Evolutionary conservation across 768 basidiomycete genomes (phyloP).

Genomic region (Tylopilus sp.): DNA sequence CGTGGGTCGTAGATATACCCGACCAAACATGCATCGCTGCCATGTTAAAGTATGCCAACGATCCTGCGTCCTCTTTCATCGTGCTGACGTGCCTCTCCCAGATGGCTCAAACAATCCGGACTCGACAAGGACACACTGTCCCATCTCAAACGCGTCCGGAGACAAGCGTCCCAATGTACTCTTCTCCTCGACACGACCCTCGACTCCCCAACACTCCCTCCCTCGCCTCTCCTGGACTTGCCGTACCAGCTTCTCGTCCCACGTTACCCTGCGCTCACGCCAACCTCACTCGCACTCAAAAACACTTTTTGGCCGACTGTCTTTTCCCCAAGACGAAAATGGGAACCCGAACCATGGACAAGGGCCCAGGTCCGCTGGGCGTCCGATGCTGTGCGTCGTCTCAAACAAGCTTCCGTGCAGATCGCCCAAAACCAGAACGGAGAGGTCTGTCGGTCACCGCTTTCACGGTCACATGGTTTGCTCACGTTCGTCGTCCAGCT

Average conservation of each 20-base stretch:
- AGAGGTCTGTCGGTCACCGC: slow-evolving; percentile 49
- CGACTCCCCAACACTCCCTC: slow-evolving; percentile 48
- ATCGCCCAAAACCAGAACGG: slow-evolving; percentile 37
- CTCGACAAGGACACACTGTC: slow-evolving; percentile 60
- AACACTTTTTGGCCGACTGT: slow-evolving; percentile 83
- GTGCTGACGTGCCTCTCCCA: slow-evolving; percentile 22
- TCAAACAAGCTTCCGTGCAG: slow-evolving; percentile 47
- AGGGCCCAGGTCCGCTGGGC: slow-evolving; percentile 71
- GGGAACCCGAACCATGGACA: slow-evolving; percentile 67
- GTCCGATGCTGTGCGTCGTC: slow-evolving; percentile 54
- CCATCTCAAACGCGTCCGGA: slow-evolving; percentile 78
- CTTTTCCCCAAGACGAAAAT: slow-evolving; percentile 66
- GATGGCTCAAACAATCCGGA: slow-evolving; percentile 66
- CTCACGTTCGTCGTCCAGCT: slow-evolving; percentile 41
- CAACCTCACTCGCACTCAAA: slow-evolving; percentile 62
- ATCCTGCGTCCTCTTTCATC: not conserved
- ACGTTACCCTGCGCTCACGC: slow-evolving; percentile 60
- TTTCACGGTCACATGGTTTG: not conserved
- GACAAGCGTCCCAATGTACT: slow-evolving; percentile 42
- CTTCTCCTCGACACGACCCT: slow-evolving; percentile 51
- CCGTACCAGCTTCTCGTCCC: slow-evolving; percentile 68
- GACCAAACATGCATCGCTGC: slow-evolving; percentile 55
- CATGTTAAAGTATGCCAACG: slow-evolving; percentile 56
- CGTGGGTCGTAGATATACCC: slow-evolving; percentile 76
- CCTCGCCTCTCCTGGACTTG: slow-evolving; percentile 39